Base-by-base conservation (phyloP, 2,329 filamentous ascomycete species). In the Talaromyces atroroseus region DNA sequence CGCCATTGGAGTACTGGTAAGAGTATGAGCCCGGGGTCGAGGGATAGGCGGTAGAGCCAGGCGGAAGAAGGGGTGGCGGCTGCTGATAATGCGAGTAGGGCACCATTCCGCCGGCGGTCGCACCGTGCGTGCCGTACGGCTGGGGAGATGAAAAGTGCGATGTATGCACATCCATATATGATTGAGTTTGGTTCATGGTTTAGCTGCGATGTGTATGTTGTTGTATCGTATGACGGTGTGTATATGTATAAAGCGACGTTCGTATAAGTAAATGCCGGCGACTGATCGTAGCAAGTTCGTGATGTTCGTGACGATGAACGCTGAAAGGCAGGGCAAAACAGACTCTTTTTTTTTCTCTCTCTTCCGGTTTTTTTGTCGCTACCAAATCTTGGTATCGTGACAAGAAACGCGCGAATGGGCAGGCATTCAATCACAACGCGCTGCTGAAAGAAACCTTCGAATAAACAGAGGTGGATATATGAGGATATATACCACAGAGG, bases 91-190 rank as follows among this genome's bases (percentile, higher is more conserved):
- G 85, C n/a, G 83, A 78, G 72, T 96, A 95, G 64, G 92, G 89
- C 46, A 82, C 78, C 72, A 95, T 81, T 52, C 80, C 81, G 58
- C 85, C 80, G 0, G 90, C 89, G 14, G 90, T 87, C 47, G 89
- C 88, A 21, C 89, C 85, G 70, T 91, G 88, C 10, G 89, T 86
- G 58, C 85, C 80, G 66, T 88, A 88, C 59, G 85, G 80, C 70
- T 89, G 89, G 59, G 86, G 87, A 63, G 86, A 83, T 65, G 89
- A 88, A 79, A 95, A 86, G 74, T 94, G 89, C 66, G 81, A 77
- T 62, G 83, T 78, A 69, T 86, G 82, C 68, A 94, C 91, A 73
- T 95, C 94, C 86, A 95, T 89, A 66, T 95, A 92, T 64, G 85
- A 80, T 67, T 85, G 83, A 65, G 82, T 82, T 74, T 88, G 87